Percentiles rank a stretch among this genome's conserved stretches.
phyloP scores from a whole-genome alignment of 768 basidiomycete genomes.

The Cubamyces sp. region DNA sequence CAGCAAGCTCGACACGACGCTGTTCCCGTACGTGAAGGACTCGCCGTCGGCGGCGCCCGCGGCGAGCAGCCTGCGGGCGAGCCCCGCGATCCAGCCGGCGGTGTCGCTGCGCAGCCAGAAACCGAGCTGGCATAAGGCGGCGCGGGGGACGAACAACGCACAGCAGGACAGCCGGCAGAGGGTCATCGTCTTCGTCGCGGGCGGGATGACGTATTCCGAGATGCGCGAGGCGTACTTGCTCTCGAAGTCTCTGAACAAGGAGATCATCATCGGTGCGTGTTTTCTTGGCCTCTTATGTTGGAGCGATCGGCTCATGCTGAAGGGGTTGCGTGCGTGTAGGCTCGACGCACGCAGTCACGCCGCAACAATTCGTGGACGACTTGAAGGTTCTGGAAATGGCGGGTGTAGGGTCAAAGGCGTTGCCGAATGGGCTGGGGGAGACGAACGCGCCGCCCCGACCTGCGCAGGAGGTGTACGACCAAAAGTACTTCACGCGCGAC shows the following conservation, averaged over 20 bases:
- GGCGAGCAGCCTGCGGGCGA: conserved; percentile 48
- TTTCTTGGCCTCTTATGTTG: neutral
- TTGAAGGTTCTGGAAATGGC: conserved; percentile 84
- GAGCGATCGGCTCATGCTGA: neutral
- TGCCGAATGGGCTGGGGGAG: conserved; percentile 71
- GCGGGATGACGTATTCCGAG: conserved; percentile 96
- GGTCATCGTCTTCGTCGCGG: conserved; percentile 87
- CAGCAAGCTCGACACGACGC: conserved; percentile 71
- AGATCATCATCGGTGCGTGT: conserved; percentile 86
- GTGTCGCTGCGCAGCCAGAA: conserved; percentile 85
- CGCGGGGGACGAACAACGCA: conserved; percentile 48
- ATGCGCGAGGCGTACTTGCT: conserved; percentile 86
- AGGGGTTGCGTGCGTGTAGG: conserved; percentile 51
- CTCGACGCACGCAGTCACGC: conserved; percentile 86
- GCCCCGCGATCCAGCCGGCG: conserved; percentile 44
- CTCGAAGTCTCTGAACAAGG: conserved; percentile 75
- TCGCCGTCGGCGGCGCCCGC: conserved; percentile 57
- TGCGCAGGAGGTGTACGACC: conserved; percentile 80
- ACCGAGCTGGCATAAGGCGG: conserved; percentile 87
- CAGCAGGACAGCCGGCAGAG: conserved; percentile 67
- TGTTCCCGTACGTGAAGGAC: conserved; percentile 93
- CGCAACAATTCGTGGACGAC: conserved; percentile 84
- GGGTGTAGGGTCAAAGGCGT: conserved; percentile 77
- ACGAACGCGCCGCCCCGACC: conserved; percentile 48
- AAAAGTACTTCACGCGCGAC: conserved; percentile 72